A percentile compares a stretch with the other conserved stretches of the same genome.
phyloP scores from a whole-genome alignment of 768 basidiomycete genomes.

The Pleurotus sapidus region DNA sequence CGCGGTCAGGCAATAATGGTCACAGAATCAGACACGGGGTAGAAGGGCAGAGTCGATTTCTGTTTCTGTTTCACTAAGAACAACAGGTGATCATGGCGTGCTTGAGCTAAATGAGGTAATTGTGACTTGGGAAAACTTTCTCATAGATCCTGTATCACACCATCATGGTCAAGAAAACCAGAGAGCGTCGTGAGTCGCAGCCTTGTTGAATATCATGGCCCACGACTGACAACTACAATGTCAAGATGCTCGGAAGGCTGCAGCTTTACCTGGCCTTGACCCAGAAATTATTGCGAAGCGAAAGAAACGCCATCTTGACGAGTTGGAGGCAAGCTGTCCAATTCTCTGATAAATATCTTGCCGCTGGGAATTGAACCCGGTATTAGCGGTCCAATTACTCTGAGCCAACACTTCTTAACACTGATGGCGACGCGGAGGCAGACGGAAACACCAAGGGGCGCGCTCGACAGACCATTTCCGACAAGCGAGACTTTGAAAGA shows the following conservation, averaged over 20 bases:
- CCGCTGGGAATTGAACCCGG: background rate
- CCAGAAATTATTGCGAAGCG: slow-evolving; percentile 74
- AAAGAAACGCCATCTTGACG: slow-evolving; percentile 74
- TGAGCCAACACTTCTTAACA: slow-evolving; percentile 46
- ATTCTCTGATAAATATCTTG: slow-evolving; percentile 7
- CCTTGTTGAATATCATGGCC: too few relatives aligned
- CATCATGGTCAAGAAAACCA: slow-evolving; percentile 44
- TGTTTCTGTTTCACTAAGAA: slow-evolving; percentile 5
- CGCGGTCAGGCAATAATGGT: background rate
- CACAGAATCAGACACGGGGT: slow-evolving; percentile 7
- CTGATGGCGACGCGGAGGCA: slow-evolving; percentile 33
- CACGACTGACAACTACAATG: background rate
- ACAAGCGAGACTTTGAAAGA: slow-evolving; percentile 60
- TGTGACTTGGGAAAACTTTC: too few relatives aligned
- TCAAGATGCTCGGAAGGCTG: slow-evolving; percentile 47
- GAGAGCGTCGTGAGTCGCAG: slow-evolving; percentile 42
- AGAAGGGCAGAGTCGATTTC: slow-evolving; percentile 5
- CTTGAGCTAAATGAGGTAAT: slow-evolving; percentile 9
- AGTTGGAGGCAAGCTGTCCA: slow-evolving; percentile 63
- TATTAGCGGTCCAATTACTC: slow-evolving; percentile 77
- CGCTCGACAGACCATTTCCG: slow-evolving; percentile 75
- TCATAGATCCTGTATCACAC: slow-evolving; percentile 5
- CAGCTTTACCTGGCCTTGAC: slow-evolving; percentile 40
- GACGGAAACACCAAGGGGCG: slow-evolving; percentile 59
- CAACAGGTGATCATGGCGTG: slow-evolving; percentile 22